A percentile compares a stretch with the other conserved stretches of the same genome.
These are phyloP conservation scores for Hymenoscyphus linearis DNA, from an alignment of 2,329 filamentous ascomycete species.

Conservation along the genomic window DNA sequence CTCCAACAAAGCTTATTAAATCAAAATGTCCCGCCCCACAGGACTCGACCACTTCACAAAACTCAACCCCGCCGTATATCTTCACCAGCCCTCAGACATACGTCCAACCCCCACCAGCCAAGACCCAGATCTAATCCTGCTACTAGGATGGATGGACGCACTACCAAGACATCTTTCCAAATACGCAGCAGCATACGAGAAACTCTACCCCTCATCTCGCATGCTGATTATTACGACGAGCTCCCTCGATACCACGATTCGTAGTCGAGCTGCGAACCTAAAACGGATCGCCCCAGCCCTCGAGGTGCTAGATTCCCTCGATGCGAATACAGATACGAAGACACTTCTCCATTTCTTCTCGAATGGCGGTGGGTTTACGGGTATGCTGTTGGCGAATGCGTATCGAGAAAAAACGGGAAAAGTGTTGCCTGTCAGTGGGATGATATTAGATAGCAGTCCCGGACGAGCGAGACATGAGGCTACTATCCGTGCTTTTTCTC, in stretches of 20 bases:
- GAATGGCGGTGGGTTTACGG: conserved; percentile 42
- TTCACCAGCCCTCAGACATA: conserved; percentile 31
- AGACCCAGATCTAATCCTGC: conserved; percentile 38
- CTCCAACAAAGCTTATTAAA: no score
- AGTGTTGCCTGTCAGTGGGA: conserved; percentile 34
- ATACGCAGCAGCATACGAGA: conserved; percentile 40
- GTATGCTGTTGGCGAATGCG: conserved; percentile 34
- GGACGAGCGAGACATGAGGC: conserved; percentile 29
- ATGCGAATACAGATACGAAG: conserved; percentile 10
- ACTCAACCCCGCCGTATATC: conserved; percentile 36
- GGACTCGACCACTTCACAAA: conserved; percentile 31
- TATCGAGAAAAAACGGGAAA: conserved; percentile 33
- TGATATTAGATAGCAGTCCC: conserved; percentile 42
- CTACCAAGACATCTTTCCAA: conserved; percentile 40
- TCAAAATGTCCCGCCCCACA: background rate
- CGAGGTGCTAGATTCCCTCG: conserved; percentile 29
- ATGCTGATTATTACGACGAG: conserved; percentile 47
- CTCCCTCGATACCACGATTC: conserved; percentile 40
- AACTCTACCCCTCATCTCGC: conserved; percentile 37
- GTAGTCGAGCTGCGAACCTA: conserved; percentile 29
- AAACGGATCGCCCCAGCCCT: conserved; percentile 38
- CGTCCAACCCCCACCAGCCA: background rate
- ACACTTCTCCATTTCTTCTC: conserved; percentile 38
- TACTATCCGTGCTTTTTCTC: conserved; percentile 20
- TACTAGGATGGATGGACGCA: conserved; percentile 44